phyloP scores from a whole-genome alignment of 257 asterid genomes.

The Leonotis leonurus region DNA sequence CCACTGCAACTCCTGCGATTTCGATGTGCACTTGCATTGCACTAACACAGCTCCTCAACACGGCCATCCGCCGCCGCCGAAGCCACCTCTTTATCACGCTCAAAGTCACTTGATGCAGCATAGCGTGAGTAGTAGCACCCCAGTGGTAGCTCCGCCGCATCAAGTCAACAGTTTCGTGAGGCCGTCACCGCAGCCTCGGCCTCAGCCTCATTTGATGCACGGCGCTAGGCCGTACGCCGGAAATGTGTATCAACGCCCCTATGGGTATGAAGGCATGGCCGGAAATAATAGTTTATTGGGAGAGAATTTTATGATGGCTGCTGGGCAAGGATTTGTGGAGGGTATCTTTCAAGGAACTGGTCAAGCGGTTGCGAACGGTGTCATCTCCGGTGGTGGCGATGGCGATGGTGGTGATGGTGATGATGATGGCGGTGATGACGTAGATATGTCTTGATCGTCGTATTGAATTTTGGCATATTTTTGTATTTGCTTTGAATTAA shows the following conservation, averaged over 20 bases:
- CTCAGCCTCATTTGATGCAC: constrained; percentile 19
- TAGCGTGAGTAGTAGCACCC: constrained; percentile 7
- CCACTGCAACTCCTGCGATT: constrained; percentile 45
- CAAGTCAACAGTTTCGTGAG: neutral
- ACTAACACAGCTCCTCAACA: neutral
- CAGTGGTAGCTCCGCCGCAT: too few relatives aligned
- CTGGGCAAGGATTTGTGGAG: constrained; percentile 34
- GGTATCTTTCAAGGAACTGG: constrained; percentile 42
- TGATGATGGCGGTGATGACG: too few relatives aligned
- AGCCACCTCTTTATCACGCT: neutral
- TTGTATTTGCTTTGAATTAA: too few relatives aligned
- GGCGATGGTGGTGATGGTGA: constrained; percentile 9
- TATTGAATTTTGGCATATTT: too few relatives aligned
- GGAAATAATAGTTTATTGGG: too few relatives aligned
- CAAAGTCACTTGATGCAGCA: constrained; percentile 20
- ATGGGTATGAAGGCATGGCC: neutral
- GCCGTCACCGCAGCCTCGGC: constrained; percentile 13
- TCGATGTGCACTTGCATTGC: constrained; percentile 55
- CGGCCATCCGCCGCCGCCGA: constrained; percentile 14
- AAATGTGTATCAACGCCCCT: neutral
- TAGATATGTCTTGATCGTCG: neutral
- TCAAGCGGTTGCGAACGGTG: constrained; percentile 28
- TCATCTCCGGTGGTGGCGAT: constrained; percentile 11
- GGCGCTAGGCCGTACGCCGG: constrained; percentile 6
- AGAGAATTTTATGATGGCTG: constrained; percentile 26